Evolutionary conservation across 441 rosid species (phyloP).

Genomic region (Adansonia madagascariensis): DNA sequence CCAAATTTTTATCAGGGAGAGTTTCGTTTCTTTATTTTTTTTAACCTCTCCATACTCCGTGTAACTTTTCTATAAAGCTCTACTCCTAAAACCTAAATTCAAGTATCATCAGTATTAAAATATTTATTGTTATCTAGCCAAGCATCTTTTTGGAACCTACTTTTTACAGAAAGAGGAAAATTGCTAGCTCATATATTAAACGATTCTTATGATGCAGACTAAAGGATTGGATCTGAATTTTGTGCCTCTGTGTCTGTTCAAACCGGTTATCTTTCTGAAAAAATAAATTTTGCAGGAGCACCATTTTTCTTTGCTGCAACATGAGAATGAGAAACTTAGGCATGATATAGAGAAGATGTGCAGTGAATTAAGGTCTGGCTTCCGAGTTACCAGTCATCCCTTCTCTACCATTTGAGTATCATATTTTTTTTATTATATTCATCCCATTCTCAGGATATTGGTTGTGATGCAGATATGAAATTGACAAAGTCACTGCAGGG

Average conservation of each 20-base stretch:
- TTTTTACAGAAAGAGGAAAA: background rate
- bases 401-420: background rate
- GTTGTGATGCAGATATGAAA: slow-evolving; percentile 51
- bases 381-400: background rate
- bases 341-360: slow-evolving; percentile 60
- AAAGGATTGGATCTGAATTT: background rate
- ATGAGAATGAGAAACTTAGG: slow-evolving; percentile 62
- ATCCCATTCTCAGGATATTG: background rate
- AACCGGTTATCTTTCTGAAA: slow-evolving; percentile 11
- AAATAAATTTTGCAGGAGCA: slow-evolving; percentile 42
- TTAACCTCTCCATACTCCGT: too few species aligned
- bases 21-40: too few species aligned
- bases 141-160: background rate
- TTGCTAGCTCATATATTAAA: background rate
- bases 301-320: slow-evolving; percentile 63
- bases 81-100: too few species aligned
- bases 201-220: background rate
- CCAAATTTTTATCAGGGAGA: too few species aligned
- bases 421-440: background rate
- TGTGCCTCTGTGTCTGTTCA: background rate
- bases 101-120: too few species aligned
- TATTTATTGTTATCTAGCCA: too few species aligned
- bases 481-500: slow-evolving; percentile 69
- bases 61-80: too few species aligned
- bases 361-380: slow-evolving; percentile 57